Base-by-base conservation (phyloP, 1,284 basidiomycete genomes). In the Trichosporon sp. region DNA sequence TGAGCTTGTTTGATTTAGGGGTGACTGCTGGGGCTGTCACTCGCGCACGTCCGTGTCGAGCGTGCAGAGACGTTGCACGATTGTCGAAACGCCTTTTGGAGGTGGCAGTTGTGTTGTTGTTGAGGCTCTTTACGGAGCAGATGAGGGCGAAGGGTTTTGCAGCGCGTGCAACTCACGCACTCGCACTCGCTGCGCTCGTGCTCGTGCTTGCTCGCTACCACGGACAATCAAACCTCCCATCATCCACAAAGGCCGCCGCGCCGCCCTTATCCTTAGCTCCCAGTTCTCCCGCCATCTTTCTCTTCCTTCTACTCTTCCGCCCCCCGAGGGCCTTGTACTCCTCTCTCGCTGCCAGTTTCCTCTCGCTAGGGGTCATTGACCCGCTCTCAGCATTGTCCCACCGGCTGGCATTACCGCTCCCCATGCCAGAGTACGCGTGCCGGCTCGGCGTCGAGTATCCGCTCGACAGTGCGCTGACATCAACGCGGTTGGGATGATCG, bases 281-380 rank as follows among this genome's bases (percentile, higher is more conserved):
- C 61, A 76, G 34, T 56, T 74, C 72, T 16, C 77, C 78, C 16
- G 78, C 80, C 73, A 80, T 76, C 69, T 73, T 92, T 56, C 81
- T 83, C 78, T 88, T 90, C 5, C 71, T 69, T 66, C 81, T 80
- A 9, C 86, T 82, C 81, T 94, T 95, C 67, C 92, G 84, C 10
- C 92, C 92, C 19, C 89, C 89, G 8, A 94, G 81, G 61, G 91
- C 89, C 81, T 94, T 94, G 81, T 95, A 95, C 83, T 88, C 88
- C 73, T 88, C 88, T 37, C 92, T 84, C 86, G 92, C 91, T 77
- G 92, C 90, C 1, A 86, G 64, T 79, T 92, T 94, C 37, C 85
- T 85, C 40, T 89, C 89, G 58, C 74, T 73, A 16, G 80, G 83
- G 19, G 83, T 81, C 14, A 81, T 70, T 0, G 79, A 76, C 59